These are phyloP conservation scores for Beauveria scarabaeidicola DNA, from an alignment of 2,329 filamentous ascomycete genomes.

Conservation along the genomic window DNA sequence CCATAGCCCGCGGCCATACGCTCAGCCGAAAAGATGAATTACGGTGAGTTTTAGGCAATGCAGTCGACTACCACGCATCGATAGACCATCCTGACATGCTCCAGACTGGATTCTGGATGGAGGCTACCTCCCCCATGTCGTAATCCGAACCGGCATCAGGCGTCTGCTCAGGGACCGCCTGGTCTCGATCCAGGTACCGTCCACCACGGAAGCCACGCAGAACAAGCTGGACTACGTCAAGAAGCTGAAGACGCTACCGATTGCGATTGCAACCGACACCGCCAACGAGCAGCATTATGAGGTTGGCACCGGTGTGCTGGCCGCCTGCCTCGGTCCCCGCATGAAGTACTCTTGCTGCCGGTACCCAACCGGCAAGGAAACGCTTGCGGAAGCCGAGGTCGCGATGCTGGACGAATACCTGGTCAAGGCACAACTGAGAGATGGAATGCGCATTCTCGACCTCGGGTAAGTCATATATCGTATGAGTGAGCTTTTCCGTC, in stretches of 20 bases:
- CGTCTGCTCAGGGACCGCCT: conserved; percentile 56
- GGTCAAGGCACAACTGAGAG: conserved; percentile 47
- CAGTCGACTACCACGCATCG: too few species aligned
- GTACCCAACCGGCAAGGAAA: conserved; percentile 54
- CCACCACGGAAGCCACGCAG: conserved; percentile 43
- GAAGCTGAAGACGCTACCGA: conserved; percentile 49
- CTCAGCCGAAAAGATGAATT: neutral
- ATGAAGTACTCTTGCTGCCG: conserved; percentile 67
- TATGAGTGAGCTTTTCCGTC: too few species aligned
- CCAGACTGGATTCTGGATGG: conserved; percentile 52
- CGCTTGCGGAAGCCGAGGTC: conserved; percentile 56
- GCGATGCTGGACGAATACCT: conserved; percentile 58
- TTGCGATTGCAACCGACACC: conserved; percentile 57
- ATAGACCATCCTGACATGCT: neutral
- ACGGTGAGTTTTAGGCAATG: neutral
- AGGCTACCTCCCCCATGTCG: conserved; percentile 53
- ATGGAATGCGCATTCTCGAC: conserved; percentile 55
- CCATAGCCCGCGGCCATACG: neutral
- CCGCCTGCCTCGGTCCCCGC: conserved; percentile 52
- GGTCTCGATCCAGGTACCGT: conserved; percentile 42
- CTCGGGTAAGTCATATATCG: conserved; percentile 38
- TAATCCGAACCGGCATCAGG: conserved; percentile 58
- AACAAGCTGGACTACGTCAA: conserved; percentile 58
- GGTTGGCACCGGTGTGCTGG: conserved; percentile 56
- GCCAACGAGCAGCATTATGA: conserved; percentile 68